Evolutionary conservation across 2,329 filamentous ascomycete species (phyloP).

Genomic region (Fusarium sp.): DNA sequence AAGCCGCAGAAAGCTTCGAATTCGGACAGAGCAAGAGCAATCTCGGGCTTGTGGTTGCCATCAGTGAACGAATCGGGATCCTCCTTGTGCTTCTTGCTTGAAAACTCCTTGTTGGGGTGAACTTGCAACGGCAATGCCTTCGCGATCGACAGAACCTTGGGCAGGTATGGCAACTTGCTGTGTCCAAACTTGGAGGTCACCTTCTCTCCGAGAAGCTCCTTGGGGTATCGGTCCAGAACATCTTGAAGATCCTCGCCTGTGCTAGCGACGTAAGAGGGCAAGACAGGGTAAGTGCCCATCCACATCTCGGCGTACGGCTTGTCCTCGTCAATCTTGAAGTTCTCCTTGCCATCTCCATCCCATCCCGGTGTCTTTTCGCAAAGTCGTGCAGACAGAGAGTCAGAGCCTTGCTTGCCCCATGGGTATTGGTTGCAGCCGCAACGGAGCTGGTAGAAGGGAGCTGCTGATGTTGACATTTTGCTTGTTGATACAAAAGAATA

Average conservation of each 20-base stretch:
- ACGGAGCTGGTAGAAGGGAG: conserved; percentile 59
- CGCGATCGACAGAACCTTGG: conserved; percentile 80
- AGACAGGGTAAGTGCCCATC: conserved; percentile 81
- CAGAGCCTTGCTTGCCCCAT: conserved; percentile 76
- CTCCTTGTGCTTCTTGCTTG: conserved; percentile 70
- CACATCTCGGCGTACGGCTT: conserved; percentile 76
- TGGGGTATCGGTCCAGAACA: conserved; percentile 70
- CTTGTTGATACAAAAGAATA: background rate
- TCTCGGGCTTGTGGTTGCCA: conserved; percentile 83
- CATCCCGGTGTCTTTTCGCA: conserved; percentile 72
- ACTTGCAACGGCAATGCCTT: conserved; percentile 82
- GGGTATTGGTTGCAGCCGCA: conserved; percentile 69
- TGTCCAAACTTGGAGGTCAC: conserved; percentile 70
- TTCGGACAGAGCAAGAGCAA: conserved; percentile 75
- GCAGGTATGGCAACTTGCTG: conserved; percentile 75
- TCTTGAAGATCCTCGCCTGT: conserved; percentile 74
- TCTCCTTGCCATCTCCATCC: conserved; percentile 41
- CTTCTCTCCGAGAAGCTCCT: conserved; percentile 72
- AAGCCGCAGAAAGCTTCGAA: conserved; percentile 84
- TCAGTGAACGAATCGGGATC: conserved; percentile 77
- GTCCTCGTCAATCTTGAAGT: conserved; percentile 73
- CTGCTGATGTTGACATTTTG: conserved; percentile 39
- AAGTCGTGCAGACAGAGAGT: conserved; percentile 74
- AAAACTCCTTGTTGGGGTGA: conserved; percentile 77
- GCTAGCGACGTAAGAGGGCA: conserved; percentile 72